Evolutionary conservation across 148 eudicot species (phyloP).

Genomic region (Agrostemma githago): DNA sequence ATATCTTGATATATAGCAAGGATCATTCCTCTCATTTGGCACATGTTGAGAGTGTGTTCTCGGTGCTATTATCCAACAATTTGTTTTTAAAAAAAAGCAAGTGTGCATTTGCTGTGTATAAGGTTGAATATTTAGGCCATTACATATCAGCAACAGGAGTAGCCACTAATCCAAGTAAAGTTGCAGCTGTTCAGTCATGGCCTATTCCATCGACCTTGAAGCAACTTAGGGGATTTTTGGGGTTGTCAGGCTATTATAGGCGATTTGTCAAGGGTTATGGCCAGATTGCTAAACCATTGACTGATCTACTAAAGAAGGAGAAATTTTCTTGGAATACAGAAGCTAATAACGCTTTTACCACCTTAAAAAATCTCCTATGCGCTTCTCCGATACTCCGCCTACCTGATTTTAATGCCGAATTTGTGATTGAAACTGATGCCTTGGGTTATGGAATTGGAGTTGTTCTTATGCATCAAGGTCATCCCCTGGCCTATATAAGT

Average conservation of each 20-base stretch:
- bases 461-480: no score
- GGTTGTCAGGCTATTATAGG: no score
- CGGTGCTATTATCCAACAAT: no score
- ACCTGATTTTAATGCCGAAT: background rate
- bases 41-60: no score
- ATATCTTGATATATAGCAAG: background rate
- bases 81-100: background rate
- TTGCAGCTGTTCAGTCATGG: background rate
- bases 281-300: background rate
- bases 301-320: background rate
- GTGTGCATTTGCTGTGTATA: background rate
- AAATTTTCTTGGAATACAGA: no score
- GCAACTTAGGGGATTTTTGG: no score
- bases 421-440: no score
- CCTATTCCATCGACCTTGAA: background rate
- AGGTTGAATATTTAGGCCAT: background rate
- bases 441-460: no score
- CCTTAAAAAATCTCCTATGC: no score
- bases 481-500: no score
- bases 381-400: no score
- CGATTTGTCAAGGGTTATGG: no score
- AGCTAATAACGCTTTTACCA: background rate
- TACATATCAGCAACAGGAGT: background rate
- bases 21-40: background rate
- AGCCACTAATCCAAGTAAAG: background rate